phyloP scores from a whole-genome alignment of 2,329 filamentous ascomycete species.

The Dendryphion nanum region DNA sequence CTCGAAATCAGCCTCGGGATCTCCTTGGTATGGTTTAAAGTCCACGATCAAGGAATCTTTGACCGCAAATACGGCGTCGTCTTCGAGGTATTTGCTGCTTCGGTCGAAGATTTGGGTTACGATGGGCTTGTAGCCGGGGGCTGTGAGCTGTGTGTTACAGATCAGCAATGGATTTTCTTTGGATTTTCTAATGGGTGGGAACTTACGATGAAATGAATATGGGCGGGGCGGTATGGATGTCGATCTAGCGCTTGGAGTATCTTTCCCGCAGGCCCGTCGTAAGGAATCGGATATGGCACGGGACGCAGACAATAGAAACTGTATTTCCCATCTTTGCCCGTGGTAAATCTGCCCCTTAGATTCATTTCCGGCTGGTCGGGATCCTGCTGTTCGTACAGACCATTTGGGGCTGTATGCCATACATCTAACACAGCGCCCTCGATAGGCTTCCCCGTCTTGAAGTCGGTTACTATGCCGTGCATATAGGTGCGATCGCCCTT shows the following conservation, averaged over 20 bases:
- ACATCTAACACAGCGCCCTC: constrained; percentile 68
- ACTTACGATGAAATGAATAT: constrained; percentile 61
- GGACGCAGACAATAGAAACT: constrained; percentile 43
- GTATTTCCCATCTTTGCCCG: constrained; percentile 64
- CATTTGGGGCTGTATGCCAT: constrained; percentile 78
- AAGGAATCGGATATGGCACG: constrained; percentile 54
- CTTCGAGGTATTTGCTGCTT: constrained; percentile 60
- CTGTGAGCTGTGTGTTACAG: constrained; percentile 48
- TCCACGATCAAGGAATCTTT: constrained; percentile 60
- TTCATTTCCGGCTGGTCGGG: constrained; percentile 69
- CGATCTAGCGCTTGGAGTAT: constrained; percentile 59
- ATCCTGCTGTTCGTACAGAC: constrained; percentile 69
- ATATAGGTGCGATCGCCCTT: constrained; percentile 60
- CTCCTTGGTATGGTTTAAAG: constrained; percentile 52
- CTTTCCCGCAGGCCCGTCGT: constrained; percentile 59
- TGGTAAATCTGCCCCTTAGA: constrained; percentile 69
- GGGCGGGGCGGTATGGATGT: constrained; percentile 61
- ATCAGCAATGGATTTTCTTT: neutral
- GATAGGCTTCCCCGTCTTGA: constrained; percentile 62
- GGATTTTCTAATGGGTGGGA: neutral
- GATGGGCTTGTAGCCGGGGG: constrained; percentile 63
- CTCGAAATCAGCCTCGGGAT: constrained; percentile 54
- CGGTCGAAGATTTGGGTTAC: constrained; percentile 77
- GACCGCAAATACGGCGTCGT: constrained; percentile 60
- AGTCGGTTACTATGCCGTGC: constrained; percentile 61